Evolutionary conservation across 495 filamentous ascomycete species (phyloP), one percentile per base, ranked within the genome.

Genomic region (Aspergillus baeticus): DNA sequence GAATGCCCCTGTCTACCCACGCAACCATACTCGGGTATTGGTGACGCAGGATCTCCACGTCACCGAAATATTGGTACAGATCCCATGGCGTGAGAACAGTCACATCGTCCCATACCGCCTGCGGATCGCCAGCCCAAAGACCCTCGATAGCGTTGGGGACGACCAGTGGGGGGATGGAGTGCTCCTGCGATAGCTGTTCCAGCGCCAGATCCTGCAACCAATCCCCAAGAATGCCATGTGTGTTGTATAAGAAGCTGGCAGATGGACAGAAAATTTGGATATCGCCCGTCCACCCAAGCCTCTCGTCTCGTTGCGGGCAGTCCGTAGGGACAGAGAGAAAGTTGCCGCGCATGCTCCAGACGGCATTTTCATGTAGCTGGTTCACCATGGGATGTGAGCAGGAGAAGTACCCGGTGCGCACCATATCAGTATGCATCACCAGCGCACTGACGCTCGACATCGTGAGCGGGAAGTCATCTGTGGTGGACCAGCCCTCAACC

Each of bases 271-370:
- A 83, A 1, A 75, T 69, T 41, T 80, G 73, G 7, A 75, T 68
- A 47, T 83, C 80, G 1, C 79, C 81, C 0, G 81, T 82, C 81
- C 80, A 84, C 0, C 81, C 81, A 6, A 84, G 55, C 3, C 80
- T 68, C 57, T 84, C 81, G 49, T 84, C 81, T 31, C 81, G 71
- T 51, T 81, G 78, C 0, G 80, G 80, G 54, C 80, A 83, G 51
- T 84, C 81, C 0, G 77, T 84, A 2, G 80, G 81, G 0, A 83
- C 64, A 17, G 63, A 67, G 51, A 84, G 64, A 43, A 84, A 84
- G 44, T 83, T 84, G 0, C 79, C 76, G 3, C 71, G 69, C 77
- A 83, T 80, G 10, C 73, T 70, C 81, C 80, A 82, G 23, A 67
- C 45, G 4, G 78, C 67, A 48, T 84, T 84, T 6, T 69, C 43